phyloP scores from a whole-genome alignment of 352 stramenopile genomes.

The Plasmopara halstedii region DNA sequence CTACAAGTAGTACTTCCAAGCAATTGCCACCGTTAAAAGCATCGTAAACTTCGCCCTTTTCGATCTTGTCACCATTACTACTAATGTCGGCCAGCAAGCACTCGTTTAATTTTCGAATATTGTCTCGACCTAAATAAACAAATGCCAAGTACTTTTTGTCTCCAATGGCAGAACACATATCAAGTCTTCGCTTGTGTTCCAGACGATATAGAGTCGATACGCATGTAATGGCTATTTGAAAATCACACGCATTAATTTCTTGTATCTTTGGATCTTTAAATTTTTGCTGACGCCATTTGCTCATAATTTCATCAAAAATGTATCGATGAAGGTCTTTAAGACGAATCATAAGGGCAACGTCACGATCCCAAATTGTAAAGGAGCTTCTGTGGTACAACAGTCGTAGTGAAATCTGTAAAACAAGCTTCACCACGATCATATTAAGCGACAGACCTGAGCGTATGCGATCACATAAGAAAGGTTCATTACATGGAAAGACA shows the following conservation, averaged over 20 bases:
- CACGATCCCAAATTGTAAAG: conserved; percentile 34
- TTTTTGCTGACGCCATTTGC: no score
- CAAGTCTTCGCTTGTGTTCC: conserved; percentile 36
- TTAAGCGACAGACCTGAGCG: conserved; percentile 13
- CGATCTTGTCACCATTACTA: background rate
- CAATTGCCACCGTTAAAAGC: conserved; percentile 1
- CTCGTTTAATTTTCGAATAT: conserved; percentile 42
- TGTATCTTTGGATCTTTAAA: conserved; percentile 1
- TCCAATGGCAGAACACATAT: conserved; percentile 19
- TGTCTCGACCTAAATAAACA: conserved; percentile 31
- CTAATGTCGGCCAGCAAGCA: conserved; percentile 1
- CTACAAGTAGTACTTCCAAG: conserved; percentile 18
- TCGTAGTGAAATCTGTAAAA: conserved; percentile 33
- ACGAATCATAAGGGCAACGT: conserved; percentile 39
- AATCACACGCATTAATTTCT: conserved; percentile 15
- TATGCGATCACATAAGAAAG: conserved; percentile 3
- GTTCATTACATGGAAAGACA: conserved; percentile 2
- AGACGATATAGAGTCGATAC: conserved; percentile 42
- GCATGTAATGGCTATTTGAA: conserved; percentile 28
- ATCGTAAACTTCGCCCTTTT: conserved; percentile 3
- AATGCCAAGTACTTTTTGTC: conserved; percentile 50
- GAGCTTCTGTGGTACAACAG: conserved; percentile 27
- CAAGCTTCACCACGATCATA: conserved; percentile 29
- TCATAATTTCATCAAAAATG: conserved; percentile 30
- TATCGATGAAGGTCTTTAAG: conserved; percentile 39